phyloP scores from a whole-genome alignment of 345 rosid species.

The Rhizophora apiculata region DNA sequence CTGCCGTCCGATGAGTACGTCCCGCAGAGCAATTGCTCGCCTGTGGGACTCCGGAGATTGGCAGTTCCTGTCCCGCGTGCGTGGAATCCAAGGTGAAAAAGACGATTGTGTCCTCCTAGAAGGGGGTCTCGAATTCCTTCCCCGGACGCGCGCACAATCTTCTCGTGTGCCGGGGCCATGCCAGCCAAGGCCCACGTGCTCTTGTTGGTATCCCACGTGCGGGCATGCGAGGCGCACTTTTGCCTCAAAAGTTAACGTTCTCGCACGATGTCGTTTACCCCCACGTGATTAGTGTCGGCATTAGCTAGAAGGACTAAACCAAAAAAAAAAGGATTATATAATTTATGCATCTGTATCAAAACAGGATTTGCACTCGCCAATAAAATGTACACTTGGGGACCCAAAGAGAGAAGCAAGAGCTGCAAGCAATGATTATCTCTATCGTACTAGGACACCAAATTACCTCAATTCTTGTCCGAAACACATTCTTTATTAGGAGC shows the following conservation, averaged over 20 bases:
- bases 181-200: constrained; percentile 55
- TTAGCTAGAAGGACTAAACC: not conserved
- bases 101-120: constrained; percentile 1
- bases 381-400: too few relatives aligned
- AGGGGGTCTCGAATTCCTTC: too few relatives aligned
- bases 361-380: too few relatives aligned
- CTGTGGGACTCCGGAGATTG: constrained; percentile 8
- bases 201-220: constrained; percentile 47
- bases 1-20: constrained; percentile 12
- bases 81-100: not conserved
- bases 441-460: too few relatives aligned
- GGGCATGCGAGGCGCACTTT: constrained; percentile 48
- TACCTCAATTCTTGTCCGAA: too few relatives aligned
- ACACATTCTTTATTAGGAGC: too few relatives aligned
- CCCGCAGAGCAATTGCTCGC: not conserved
- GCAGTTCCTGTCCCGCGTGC: constrained; percentile 19
- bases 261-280: constrained; percentile 8
- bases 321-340: too few relatives aligned
- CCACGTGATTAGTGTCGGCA: constrained; percentile 24
- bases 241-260: constrained; percentile 27
- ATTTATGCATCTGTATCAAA: too few relatives aligned
- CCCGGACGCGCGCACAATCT: constrained; percentile 1
- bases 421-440: too few relatives aligned
- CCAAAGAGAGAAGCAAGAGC: too few relatives aligned
- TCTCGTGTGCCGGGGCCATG: constrained; percentile 24